These are phyloP conservation scores for Pinus taeda DNA, from an alignment of 75 land plant genomes.

Conservation along the genomic window DNA sequence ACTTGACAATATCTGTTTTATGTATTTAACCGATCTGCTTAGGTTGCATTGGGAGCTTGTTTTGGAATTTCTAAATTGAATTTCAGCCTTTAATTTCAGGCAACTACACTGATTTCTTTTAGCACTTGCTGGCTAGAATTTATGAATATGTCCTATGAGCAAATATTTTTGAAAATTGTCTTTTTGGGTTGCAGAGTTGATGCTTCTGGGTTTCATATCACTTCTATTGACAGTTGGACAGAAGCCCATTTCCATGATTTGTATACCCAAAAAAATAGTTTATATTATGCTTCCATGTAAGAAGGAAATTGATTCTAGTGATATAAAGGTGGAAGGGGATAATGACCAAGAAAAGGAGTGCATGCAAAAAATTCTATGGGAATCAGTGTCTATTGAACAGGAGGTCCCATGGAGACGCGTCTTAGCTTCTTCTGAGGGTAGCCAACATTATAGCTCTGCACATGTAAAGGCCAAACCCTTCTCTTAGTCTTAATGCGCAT, in stretches of 20 bases:
- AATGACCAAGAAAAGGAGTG: background rate
- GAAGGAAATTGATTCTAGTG: background rate
- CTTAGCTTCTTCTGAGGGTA: background rate
- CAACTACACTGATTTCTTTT: background rate
- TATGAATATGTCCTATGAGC: background rate
- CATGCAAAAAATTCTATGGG: background rate
- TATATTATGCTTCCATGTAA: conserved; percentile 45
- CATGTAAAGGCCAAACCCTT: background rate
- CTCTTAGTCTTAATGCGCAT: background rate
- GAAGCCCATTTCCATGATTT: conserved; percentile 32
- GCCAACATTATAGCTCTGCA: background rate
- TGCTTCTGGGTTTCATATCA: conserved; percentile 65
- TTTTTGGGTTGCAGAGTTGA: conserved; percentile 32
- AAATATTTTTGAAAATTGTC: background rate
- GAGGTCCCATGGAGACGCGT: conserved; percentile 2
- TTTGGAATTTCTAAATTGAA: background rate
- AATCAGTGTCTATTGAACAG: background rate
- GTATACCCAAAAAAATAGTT: conserved; percentile 25
- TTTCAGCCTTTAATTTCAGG: background rate
- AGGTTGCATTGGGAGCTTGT: background rate
- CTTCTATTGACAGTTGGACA: conserved; percentile 46
- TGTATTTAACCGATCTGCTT: background rate
- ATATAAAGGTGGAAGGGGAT: background rate
- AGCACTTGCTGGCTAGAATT: background rate
- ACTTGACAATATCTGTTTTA: too few relatives aligned